These are phyloP conservation scores for Phytophthora sp. DNA, from an alignment of 352 stramenopile species.

Conservation along the genomic window DNA sequence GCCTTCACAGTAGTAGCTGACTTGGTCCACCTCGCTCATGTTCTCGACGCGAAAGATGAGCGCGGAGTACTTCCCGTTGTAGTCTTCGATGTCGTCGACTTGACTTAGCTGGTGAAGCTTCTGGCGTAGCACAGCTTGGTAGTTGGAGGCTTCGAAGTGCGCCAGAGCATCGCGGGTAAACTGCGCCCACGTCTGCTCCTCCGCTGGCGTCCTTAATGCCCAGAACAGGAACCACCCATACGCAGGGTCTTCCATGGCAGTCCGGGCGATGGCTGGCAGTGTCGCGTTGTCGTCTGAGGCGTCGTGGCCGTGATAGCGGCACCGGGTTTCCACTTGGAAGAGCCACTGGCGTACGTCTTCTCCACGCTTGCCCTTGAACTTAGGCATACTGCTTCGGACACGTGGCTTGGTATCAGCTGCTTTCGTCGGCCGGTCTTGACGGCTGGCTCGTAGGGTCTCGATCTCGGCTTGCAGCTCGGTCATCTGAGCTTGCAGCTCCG, in stretches of 20 bases:
- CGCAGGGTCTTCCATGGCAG: not conserved
- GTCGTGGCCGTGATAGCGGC: not conserved
- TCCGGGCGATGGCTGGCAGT: not conserved
- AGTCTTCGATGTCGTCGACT: not conserved
- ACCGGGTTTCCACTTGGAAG: not conserved
- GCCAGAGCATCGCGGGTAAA: not conserved
- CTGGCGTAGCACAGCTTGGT: not conserved
- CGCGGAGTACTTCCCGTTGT: not conserved
- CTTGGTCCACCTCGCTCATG: conserved; percentile 16
- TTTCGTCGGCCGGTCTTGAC: too few relatives aligned
- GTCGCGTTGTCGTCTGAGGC: not conserved
- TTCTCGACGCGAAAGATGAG: not conserved
- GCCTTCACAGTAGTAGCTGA: conserved; percentile 8
- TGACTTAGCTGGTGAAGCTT: not conserved
- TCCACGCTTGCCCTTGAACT: too few relatives aligned
- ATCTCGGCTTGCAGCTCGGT: too few relatives aligned
- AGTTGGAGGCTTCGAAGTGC: not conserved
- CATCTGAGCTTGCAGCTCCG: too few relatives aligned
- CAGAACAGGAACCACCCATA: not conserved
- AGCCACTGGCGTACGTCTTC: too few relatives aligned
- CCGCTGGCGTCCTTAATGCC: not conserved
- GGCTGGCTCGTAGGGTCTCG: too few relatives aligned
- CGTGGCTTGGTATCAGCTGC: too few relatives aligned
- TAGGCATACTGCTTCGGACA: too few relatives aligned
- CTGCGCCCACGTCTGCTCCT: not conserved